Evolutionary conservation across 2,329 filamentous ascomycete species (phyloP).

Genomic region (Macrophomina pseudophaseolina): DNA sequence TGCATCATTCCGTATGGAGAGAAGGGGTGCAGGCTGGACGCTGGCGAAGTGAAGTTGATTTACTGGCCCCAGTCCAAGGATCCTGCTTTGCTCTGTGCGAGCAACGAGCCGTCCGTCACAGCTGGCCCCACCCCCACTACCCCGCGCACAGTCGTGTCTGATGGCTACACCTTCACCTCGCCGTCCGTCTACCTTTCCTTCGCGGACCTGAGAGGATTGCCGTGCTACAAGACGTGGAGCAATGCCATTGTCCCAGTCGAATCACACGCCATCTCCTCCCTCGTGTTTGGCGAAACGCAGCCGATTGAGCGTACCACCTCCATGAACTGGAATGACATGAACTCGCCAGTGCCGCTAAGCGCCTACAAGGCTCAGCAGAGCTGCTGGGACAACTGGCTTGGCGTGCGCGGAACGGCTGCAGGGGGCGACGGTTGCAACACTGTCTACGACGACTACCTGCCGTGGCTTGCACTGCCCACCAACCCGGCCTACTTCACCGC

Average conservation of each 20-base stretch:
- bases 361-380: conserved; percentile 13
- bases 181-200: conserved; percentile 22
- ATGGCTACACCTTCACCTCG: conserved; percentile 11
- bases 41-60: conserved; percentile 20
- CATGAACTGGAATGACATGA: conserved; percentile 18
- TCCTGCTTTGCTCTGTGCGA: conserved; percentile 3
- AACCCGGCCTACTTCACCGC: conserved; percentile 12
- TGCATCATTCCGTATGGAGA: conserved; percentile 12
- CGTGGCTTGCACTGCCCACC: conserved; percentile 18
- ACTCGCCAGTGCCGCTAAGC: conserved; percentile 11
- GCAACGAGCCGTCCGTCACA: not conserved
- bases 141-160: not conserved
- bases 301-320: conserved; percentile 11
- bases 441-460: conserved; percentile 23
- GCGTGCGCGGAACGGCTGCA: conserved; percentile 5
- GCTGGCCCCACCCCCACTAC: not conserved
- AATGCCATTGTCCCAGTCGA: conserved; percentile 1
- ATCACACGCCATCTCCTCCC: not conserved
- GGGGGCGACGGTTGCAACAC: conserved; percentile 18
- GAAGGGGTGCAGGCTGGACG: conserved; percentile 9
- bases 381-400: conserved; percentile 14
- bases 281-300: conserved; percentile 2
- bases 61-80: conserved; percentile 24
- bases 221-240: conserved; percentile 7
- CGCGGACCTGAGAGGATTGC: not conserved